Evolutionary conservation across 2,329 filamentous ascomycete species (phyloP).

Genomic region (Chaetomiaceae sp.): DNA sequence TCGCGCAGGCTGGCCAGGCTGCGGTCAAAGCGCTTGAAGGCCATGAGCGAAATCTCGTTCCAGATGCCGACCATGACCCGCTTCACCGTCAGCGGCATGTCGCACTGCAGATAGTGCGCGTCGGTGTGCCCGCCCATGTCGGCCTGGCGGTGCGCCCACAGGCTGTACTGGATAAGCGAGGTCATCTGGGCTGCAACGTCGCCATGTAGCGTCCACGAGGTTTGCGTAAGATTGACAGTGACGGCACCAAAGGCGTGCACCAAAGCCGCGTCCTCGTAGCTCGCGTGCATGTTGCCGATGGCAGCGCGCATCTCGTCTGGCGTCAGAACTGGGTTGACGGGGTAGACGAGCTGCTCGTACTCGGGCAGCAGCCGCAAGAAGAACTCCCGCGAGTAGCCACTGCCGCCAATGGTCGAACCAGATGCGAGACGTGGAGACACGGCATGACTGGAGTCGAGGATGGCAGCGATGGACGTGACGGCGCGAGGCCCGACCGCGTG

Average conservation of each 20-base stretch:
- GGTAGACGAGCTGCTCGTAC: slow-evolving; percentile 8
- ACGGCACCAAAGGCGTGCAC: slow-evolving; percentile 7
- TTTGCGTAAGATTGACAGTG: slow-evolving; percentile 7
- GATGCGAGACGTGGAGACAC: neutral
- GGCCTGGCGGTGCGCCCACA: neutral
- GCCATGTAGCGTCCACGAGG: slow-evolving; percentile 7
- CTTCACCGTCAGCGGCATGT: slow-evolving; percentile 6
- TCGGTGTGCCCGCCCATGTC: neutral
- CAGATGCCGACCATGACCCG: slow-evolving; percentile 5
- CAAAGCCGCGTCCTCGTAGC: slow-evolving; percentile 6
- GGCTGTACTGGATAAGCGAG: slow-evolving; percentile 2
- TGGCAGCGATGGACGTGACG: slow-evolving; percentile 4
- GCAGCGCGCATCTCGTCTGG: slow-evolving; percentile 3
- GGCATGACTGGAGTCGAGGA: neutral
- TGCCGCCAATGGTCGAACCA: neutral
- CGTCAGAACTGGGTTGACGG: slow-evolving; percentile 8
- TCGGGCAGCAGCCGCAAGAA: slow-evolving; percentile 4
- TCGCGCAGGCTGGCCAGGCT: slow-evolving; percentile 5
- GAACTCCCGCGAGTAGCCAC: slow-evolving; percentile 4
- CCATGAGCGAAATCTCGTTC: slow-evolving; percentile 8
- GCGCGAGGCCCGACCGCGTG: no score
- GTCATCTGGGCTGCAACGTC: slow-evolving; percentile 6
- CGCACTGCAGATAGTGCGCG: neutral
- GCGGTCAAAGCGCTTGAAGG: slow-evolving; percentile 8
- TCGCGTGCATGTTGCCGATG: slow-evolving; percentile 6